A percentile compares a stretch with the other conserved stretches of the same genome.
Conservation (phyloP, 352 stramenopile genomes). For the Phytophthora foliorum region DNA sequence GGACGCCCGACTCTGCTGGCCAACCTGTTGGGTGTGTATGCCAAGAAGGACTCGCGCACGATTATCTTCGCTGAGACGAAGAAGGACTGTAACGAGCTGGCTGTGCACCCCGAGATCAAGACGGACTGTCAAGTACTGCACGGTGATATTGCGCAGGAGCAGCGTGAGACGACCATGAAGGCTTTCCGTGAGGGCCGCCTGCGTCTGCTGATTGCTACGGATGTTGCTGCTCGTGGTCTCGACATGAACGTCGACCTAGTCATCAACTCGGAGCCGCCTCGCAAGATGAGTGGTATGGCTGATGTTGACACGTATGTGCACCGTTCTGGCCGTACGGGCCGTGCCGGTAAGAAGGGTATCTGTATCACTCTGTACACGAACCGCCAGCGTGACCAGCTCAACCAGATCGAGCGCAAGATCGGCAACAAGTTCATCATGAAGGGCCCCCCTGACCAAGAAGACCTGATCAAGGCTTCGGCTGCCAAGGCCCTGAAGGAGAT, state of each 20-base stretch:
- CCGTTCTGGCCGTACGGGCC: constrained; percentile 96
- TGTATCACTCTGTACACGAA: constrained; percentile 97
- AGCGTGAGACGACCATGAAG: constrained; percentile 98
- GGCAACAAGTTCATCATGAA: constrained; percentile 93
- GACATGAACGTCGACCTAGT: constrained; percentile 98
- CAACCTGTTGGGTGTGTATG: constrained; percentile 85
- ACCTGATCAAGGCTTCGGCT: constrained; percentile 91
- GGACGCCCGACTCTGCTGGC: constrained; percentile 78
- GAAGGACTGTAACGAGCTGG: constrained; percentile 95
- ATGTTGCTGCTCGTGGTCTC: constrained; percentile 97
- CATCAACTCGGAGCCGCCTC: constrained; percentile 95
- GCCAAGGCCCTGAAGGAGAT: constrained; percentile 88
- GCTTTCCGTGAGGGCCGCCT: constrained; percentile 96
- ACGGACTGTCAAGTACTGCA: constrained; percentile 94
- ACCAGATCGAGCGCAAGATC: constrained; percentile 89
- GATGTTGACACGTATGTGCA: constrained; percentile 99
- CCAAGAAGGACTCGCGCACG: constrained; percentile 90
- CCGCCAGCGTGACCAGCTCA: constrained; percentile 78
- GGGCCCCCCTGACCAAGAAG: constrained; percentile 83
- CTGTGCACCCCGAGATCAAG: constrained; percentile 90
- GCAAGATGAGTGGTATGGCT: constrained; percentile 81
- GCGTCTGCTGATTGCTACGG: constrained; percentile 96
- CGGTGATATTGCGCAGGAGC: constrained; percentile 97
- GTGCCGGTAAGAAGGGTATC: constrained; percentile 96
- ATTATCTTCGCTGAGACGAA: constrained; percentile 97